phyloP scores from a whole-genome alignment of 2,329 filamentous ascomycete species.

The Sphaerulina vaccinii region DNA sequence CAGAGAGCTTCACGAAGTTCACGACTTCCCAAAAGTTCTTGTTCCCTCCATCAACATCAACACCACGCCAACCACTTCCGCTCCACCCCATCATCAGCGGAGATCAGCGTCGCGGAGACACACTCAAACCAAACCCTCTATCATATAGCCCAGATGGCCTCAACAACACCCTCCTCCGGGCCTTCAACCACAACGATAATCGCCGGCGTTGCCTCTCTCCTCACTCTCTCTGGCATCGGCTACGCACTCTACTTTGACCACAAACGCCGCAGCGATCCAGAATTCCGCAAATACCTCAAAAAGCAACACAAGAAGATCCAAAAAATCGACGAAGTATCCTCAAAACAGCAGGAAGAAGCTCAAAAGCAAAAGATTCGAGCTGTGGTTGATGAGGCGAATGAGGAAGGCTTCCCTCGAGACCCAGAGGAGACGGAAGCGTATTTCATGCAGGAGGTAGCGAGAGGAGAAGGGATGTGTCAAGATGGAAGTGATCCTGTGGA shows the following conservation, averaged over 20 bases:
- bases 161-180: slow-evolving; percentile 34
- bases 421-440: slow-evolving; percentile 92
- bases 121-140: neutral
- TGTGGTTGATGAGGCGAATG: slow-evolving; percentile 77
- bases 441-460: slow-evolving; percentile 93
- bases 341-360: slow-evolving; percentile 61
- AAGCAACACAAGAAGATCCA: slow-evolving; percentile 72
- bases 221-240: slow-evolving; percentile 59
- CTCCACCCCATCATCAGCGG: neutral
- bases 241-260: slow-evolving; percentile 69
- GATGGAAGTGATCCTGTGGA: slow-evolving; percentile 79
- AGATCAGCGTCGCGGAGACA: neutral
- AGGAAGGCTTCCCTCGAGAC: slow-evolving; percentile 85
- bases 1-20: no score
- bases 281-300: slow-evolving; percentile 64
- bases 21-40: no score
- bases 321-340: slow-evolving; percentile 70
- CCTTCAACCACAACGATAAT: slow-evolving; percentile 59
- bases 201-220: slow-evolving; percentile 57
- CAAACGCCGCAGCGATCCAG: slow-evolving; percentile 61
- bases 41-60: no score
- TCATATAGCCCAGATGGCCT: slow-evolving; percentile 33
- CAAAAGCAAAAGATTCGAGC: slow-evolving; percentile 73
- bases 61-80: no score
- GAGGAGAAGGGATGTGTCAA: slow-evolving; percentile 77